These are phyloP conservation scores for Borealophlyctis nickersoniae DNA, from an alignment of 192 early-diverging fungal species.

Conservation along the genomic window DNA sequence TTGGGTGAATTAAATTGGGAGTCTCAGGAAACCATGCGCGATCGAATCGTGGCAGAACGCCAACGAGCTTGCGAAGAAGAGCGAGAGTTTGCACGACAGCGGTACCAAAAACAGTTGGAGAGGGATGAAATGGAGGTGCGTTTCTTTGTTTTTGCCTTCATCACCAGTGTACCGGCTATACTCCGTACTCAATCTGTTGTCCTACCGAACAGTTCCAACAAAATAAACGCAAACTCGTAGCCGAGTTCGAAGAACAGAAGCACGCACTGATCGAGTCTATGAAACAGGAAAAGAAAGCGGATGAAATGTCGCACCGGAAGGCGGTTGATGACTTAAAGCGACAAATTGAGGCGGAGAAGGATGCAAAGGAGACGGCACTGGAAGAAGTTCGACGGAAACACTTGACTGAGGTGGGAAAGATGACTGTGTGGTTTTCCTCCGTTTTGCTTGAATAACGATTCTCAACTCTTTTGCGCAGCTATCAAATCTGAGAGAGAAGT, in stretches of 20 bases:
- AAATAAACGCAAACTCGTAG: slow-evolving; percentile 48
- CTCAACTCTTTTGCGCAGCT: slow-evolving; percentile 1
- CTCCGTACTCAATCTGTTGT: no score
- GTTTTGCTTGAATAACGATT: not conserved
- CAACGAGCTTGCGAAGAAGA: slow-evolving; percentile 59
- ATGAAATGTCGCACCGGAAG: slow-evolving; percentile 32
- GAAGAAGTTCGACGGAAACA: slow-evolving; percentile 38
- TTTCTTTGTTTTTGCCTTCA: not conserved
- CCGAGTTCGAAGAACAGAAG: slow-evolving; percentile 50
- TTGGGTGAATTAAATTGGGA: no score
- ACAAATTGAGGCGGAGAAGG: slow-evolving; percentile 34
- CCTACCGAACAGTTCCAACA: slow-evolving; percentile 53
- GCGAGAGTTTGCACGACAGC: slow-evolving; percentile 55
- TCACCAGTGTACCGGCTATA: not conserved
- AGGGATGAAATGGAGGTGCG: slow-evolving; percentile 61
- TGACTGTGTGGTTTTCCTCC: not conserved
- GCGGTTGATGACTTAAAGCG: slow-evolving; percentile 33
- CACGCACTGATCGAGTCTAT: slow-evolving; percentile 26
- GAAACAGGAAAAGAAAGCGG: slow-evolving; percentile 31
- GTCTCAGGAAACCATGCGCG: slow-evolving; percentile 38
- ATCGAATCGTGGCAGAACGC: slow-evolving; percentile 41
- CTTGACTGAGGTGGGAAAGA: slow-evolving; percentile 25
- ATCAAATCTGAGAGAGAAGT: slow-evolving; percentile 33
- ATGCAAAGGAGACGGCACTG: slow-evolving; percentile 18
- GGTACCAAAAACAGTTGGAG: slow-evolving; percentile 59